A percentile compares a stretch with the other conserved stretches of the same genome.
Evolutionary conservation across 208 protist genomes (phyloP).

Genomic region (Blechomonas ayalai): DNA sequence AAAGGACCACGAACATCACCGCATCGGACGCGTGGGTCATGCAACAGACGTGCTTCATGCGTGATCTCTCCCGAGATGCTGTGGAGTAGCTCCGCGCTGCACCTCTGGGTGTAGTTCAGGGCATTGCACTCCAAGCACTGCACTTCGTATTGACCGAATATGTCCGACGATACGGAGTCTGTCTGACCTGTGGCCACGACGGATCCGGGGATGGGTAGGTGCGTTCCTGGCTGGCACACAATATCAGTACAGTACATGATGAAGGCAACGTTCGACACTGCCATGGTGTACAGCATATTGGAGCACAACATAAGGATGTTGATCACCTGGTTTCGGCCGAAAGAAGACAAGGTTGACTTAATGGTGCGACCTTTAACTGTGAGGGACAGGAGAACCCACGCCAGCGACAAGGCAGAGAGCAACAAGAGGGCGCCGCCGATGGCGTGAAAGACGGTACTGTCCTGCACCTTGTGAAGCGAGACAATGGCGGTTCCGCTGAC

Average conservation of each 20-base stretch:
- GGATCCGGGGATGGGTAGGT: conserved; percentile 16
- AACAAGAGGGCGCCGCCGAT: conserved; percentile 17
- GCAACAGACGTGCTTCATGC: conserved; percentile 27
- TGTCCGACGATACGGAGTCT: background rate
- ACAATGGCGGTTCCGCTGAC: conserved; percentile 15
- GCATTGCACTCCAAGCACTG: conserved; percentile 44
- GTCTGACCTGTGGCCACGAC: conserved; percentile 14
- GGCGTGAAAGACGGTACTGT: conserved; percentile 17
- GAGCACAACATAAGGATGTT: conserved; percentile 24
- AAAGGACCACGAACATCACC: conserved; percentile 29
- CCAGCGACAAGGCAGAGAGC: conserved; percentile 2
- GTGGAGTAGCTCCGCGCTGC: conserved; percentile 16
- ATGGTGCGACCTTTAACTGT: conserved; percentile 26
- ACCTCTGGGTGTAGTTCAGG: conserved; percentile 30
- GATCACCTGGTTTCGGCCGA: conserved; percentile 11
- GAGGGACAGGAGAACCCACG: conserved; percentile 33
- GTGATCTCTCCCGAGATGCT: conserved; percentile 16
- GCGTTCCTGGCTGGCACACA: conserved; percentile 25
- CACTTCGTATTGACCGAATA: background rate
- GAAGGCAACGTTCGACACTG: conserved; percentile 47
- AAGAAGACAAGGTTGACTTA: conserved; percentile 9
- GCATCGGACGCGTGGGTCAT: conserved; percentile 49
- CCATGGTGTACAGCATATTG: conserved; percentile 51
- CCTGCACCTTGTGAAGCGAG: conserved; percentile 20
- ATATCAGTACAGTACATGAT: conserved; percentile 45